These are phyloP conservation scores for Venturia aucupariae DNA, from an alignment of 2,329 filamentous ascomycete species.

Conservation along the genomic window DNA sequence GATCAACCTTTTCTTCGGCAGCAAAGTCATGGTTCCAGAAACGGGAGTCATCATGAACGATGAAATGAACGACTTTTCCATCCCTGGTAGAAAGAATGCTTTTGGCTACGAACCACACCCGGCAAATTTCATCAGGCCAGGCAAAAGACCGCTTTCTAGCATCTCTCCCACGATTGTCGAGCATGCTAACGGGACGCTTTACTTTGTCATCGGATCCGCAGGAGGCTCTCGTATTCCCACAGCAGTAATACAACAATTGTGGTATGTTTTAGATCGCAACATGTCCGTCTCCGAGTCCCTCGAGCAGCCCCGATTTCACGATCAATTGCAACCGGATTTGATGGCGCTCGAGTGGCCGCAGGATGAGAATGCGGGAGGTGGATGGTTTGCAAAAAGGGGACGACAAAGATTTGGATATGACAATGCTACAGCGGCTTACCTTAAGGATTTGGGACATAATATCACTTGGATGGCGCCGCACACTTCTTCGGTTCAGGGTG, in stretches of 20 bases:
- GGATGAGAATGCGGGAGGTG: constrained; percentile 54
- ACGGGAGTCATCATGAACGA: constrained; percentile 70
- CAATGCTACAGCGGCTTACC: constrained; percentile 51
- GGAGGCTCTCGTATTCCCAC: constrained; percentile 81
- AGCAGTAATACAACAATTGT: constrained; percentile 62
- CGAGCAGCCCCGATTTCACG: constrained; percentile 60
- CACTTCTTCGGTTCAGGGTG: constrained; percentile 60
- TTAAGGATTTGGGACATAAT: constrained; percentile 59
- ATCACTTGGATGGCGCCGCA: constrained; percentile 58
- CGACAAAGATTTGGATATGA: constrained; percentile 55
- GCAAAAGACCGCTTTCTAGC: constrained; percentile 75
- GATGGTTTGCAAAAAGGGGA: constrained; percentile 64
- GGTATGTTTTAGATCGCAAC: constrained; percentile 60
- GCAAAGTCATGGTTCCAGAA: constrained; percentile 65
- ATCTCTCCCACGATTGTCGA: constrained; percentile 75
- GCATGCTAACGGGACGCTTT: constrained; percentile 53
- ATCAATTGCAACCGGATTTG: constrained; percentile 68
- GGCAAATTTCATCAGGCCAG: constrained; percentile 70
- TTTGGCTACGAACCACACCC: constrained; percentile 78
- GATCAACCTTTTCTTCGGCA: constrained; percentile 79
- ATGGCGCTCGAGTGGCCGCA: constrained; percentile 52
- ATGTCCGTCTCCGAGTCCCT: constrained; percentile 55
- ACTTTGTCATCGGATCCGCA: constrained; percentile 63
- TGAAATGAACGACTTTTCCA: constrained; percentile 67
- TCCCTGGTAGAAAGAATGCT: constrained; percentile 65